phyloP scores from a whole-genome alignment of 148 eudicot species.

The Chenopodium album region DNA sequence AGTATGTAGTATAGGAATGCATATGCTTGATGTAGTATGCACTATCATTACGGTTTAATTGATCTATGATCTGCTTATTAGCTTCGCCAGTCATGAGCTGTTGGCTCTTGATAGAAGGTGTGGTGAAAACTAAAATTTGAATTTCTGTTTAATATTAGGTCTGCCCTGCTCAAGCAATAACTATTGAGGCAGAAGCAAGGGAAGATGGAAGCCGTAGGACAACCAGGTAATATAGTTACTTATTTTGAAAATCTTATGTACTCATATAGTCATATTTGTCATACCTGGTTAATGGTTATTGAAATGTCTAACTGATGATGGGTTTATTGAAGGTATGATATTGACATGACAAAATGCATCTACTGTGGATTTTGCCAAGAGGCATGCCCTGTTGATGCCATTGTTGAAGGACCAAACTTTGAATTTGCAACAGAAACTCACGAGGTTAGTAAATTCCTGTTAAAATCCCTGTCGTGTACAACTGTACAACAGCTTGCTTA shows the following conservation, averaged over 20 bases:
- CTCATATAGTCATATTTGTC: neutral
- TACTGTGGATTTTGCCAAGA: constrained; percentile 99
- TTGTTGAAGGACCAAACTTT: constrained; percentile 97
- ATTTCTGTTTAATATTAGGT: constrained; percentile 35
- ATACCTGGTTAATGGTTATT: neutral
- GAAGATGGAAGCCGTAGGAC: constrained; percentile 99
- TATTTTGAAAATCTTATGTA: neutral
- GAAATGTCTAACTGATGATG: neutral
- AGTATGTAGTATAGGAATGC: neutral
- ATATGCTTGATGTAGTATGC: neutral
- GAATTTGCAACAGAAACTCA: constrained; percentile 98
- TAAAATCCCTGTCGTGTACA: neutral
- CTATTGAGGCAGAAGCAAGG: constrained; percentile 94
- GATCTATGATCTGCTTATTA: neutral
- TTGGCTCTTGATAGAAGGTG: neutral
- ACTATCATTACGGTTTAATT: neutral
- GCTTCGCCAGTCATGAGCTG: neutral
- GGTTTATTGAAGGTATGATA: constrained; percentile 60
- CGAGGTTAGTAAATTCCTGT: constrained; percentile 46
- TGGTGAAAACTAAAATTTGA: neutral
- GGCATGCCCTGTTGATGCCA: constrained; percentile 98
- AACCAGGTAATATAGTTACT: constrained; percentile 50
- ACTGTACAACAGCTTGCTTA: neutral
- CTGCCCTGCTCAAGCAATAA: constrained; percentile 98
- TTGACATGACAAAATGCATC: constrained; percentile 96